A percentile compares a stretch with the other conserved stretches of the same genome.
These are phyloP conservation scores for Cyclostephanos tholiformis DNA, from an alignment of 108 stramenopile species.

Conservation along the genomic window DNA sequence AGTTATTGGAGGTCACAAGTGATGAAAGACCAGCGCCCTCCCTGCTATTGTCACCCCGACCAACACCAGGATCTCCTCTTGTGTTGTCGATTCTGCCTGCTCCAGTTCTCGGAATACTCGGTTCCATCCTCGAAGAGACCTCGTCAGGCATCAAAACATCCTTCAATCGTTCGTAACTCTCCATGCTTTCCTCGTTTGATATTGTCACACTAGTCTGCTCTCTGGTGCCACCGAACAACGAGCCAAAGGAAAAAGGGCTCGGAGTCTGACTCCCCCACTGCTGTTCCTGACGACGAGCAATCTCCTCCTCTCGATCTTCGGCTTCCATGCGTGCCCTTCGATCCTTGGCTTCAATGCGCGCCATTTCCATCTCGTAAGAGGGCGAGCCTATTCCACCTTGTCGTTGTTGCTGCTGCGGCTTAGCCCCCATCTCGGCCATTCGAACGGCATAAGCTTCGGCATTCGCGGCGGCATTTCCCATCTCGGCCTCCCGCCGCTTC, in stretches of 20 bases:
- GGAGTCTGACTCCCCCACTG: not conserved
- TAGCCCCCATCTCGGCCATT: slow-evolving; percentile 14
- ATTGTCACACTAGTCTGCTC: not conserved
- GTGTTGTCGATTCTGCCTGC: slow-evolving; percentile 4
- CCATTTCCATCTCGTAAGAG: slow-evolving; percentile 13
- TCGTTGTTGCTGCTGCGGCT: slow-evolving; percentile 13
- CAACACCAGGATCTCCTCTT: slow-evolving; percentile 1
- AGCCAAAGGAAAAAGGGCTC: slow-evolving; percentile 7
- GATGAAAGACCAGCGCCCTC: slow-evolving; percentile 17
- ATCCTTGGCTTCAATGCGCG: not conserved
- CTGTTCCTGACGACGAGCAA: slow-evolving; percentile 1
- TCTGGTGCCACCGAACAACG: slow-evolving; percentile 9
- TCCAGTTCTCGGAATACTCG: slow-evolving; percentile 8
- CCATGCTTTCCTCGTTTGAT: slow-evolving; percentile 11
- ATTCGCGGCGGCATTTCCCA: slow-evolving; percentile 3
- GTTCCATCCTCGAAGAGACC: slow-evolving; percentile 14
- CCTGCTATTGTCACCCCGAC: slow-evolving; percentile 2
- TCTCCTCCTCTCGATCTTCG: slow-evolving; percentile 3
- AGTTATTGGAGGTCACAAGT: slow-evolving; percentile 2
- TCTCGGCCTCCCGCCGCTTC: slow-evolving; percentile 19
- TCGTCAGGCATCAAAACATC: slow-evolving; percentile 33
- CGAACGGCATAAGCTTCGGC: slow-evolving; percentile 14
- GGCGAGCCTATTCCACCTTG: not conserved
- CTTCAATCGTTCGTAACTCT: slow-evolving; percentile 22
- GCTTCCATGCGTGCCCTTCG: not conserved